Base-by-base conservation (phyloP, 2,329 filamentous ascomycete genomes). In the Purpureocillium takamizusanense region DNA sequence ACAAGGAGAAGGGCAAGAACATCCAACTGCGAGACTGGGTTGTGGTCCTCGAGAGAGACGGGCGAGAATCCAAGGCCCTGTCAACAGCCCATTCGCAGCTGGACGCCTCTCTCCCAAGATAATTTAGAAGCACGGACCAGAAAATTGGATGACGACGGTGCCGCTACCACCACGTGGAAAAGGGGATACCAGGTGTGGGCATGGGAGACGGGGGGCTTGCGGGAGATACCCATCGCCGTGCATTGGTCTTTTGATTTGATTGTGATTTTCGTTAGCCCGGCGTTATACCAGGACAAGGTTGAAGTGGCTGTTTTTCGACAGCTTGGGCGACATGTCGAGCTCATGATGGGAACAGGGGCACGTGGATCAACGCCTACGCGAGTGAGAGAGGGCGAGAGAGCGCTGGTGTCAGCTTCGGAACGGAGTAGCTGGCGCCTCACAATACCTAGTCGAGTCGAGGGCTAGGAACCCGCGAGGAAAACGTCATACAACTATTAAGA, bases 11-110 rank as follows among this genome's bases (percentile, higher is more conserved):
- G 54, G 87, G 86, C 25, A 75, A 72, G 48, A 81, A 81, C 18
- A 86, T 95, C 35, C 88, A 95, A 63, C 67, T 94, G 37, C 75
- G 90, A 39, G 90, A 95, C 59, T 80, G 88, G 66, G 68, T 94
- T 13, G 70, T 77, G 15, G 84, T 85, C 42, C 69, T 95, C 34
- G 89, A 95, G 58, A 70, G 79, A 36, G 86, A 94, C 55, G 83
- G 85, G 2, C 72, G 70, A 47, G 82, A 87, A 56, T 65, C 65
- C 47, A 74, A 67, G 53, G 74, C 78, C 17, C 56, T 86, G 35
- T 78, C 83, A 53, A 60, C 63, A 35, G 74, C 76, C 1, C 78
- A 78, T 44, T 51, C 67, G 40, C 60, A 59, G 42, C 55, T 79
- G 46, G 74, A 79, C 47, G 55, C 60, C 35, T 71, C 70, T 12